A percentile compares a stretch with the other conserved stretches of the same genome.
Conservation (phyloP, 225 moss, liverwort and hornwort species). For the Asterella californica region DNA sequence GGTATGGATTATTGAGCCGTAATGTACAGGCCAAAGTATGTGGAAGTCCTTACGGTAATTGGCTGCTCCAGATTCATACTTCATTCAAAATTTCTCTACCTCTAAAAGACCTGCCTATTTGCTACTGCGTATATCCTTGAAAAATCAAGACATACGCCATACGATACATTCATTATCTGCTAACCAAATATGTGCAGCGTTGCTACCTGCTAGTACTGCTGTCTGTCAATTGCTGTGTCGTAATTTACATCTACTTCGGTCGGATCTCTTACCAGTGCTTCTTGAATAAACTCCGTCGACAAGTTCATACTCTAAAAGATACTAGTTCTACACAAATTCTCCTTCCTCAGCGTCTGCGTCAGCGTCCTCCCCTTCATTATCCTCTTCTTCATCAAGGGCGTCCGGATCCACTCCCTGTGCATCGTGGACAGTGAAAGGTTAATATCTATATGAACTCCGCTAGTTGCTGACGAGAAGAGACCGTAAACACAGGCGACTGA, state of each 20-base stretch:
- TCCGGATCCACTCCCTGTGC: slow-evolving; percentile 74
- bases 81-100: too few relatives aligned
- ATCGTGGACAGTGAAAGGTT: background rate
- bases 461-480: background rate
- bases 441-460: background rate
- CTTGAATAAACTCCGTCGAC: background rate
- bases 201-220: too few relatives aligned
- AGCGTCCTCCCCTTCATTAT: slow-evolving; percentile 84
- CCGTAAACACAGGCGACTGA: background rate
- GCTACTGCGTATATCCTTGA: too few relatives aligned
- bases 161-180: too few relatives aligned
- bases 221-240: too few relatives aligned
- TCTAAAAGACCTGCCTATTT: too few relatives aligned
- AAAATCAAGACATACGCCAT: too few relatives aligned
- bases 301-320: background rate
- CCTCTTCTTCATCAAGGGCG: slow-evolving; percentile 79
- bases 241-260: background rate
- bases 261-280: background rate
- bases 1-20: too few relatives aligned
- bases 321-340: slow-evolving; percentile 60
- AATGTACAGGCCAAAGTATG: too few relatives aligned
- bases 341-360: slow-evolving; percentile 86
- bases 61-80: too few relatives aligned
- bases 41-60: too few relatives aligned
- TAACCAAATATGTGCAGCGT: too few relatives aligned